Evolutionary conservation across 768 basidiomycete genomes (phyloP).

Genomic region (Rubroboletus pulcherrimus): DNA sequence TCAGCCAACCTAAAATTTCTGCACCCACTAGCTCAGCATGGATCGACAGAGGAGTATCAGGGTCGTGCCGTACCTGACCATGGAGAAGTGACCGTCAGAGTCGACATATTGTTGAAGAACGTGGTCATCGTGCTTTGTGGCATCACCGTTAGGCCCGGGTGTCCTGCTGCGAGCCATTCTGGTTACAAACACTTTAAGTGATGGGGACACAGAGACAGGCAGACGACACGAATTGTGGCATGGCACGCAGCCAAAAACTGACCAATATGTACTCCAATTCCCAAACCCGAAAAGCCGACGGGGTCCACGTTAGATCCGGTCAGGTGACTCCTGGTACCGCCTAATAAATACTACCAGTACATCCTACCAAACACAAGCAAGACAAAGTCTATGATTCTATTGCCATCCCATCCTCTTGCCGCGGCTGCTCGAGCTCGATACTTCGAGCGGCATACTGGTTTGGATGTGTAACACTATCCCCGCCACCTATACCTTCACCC

Average conservation of each 20-base stretch:
- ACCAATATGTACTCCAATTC: constrained; percentile 1
- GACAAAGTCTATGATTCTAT: constrained; percentile 25
- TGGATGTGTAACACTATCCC: constrained; percentile 90
- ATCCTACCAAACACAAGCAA: neutral
- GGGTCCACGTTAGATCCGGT: constrained; percentile 10
- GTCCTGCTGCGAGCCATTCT: constrained; percentile 31
- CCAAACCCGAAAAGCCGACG: neutral
- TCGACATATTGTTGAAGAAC: constrained; percentile 80
- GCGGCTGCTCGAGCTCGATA: constrained; percentile 55
- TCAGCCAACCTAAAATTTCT: constrained; percentile 98
- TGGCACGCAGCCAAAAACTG: constrained; percentile 5
- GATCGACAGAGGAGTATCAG: constrained; percentile 10
- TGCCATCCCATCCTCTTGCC: constrained; percentile 44
- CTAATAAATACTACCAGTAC: constrained; percentile 1
- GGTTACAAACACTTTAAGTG: neutral
- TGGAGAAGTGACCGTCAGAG: constrained; percentile 93
- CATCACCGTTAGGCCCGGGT: constrained; percentile 19
- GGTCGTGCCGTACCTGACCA: constrained; percentile 69
- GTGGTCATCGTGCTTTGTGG: constrained; percentile 16
- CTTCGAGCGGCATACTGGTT: constrained; percentile 84
- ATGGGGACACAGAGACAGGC: constrained; percentile 8
- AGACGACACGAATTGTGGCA: constrained; percentile 30
- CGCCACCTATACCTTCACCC: constrained; percentile 82
- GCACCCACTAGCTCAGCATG: constrained; percentile 14
- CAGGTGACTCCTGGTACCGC: constrained; percentile 21